Base-by-base conservation (phyloP, 2,329 filamentous ascomycete genomes). In the Didymella lethalis region DNA sequence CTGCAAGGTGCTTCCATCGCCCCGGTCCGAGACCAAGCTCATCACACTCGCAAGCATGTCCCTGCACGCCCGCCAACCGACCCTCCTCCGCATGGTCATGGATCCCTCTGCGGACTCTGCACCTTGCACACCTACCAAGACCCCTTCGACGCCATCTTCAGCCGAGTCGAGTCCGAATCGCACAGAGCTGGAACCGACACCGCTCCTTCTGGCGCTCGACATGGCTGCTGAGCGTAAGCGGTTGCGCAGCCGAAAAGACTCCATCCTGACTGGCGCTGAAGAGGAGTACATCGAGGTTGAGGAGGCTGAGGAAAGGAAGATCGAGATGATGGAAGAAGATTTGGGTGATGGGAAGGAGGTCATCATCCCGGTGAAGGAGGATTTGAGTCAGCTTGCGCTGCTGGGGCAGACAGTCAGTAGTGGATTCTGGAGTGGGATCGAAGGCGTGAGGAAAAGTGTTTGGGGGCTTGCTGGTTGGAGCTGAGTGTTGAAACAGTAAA, bases 31-130 rank as follows among this genome's bases (percentile, higher is more conserved):
- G 5, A 18, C 14, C 20, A 31, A 32, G 23, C 26, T 29, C 16
- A 7, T 16, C 26, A 1, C n/a, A 25, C 45, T n/a, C 32, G 8
- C 18, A 49, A 46, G 32, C 18, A 58, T 59, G 56, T 50, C 56
- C 10, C 50, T 50, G 8, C 31, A 48, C 31, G 23, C 56, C 26
- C 56, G 56, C 34, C 56, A 59, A 44, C 56, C 56, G 20, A 59
- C 56, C 5, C 56, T 59, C 11, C 56, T 59, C 18, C 51, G 56
- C 50, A 59, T 59, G 56, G 50, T 59, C 20, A 51, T 49, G 40
- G 32, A 47, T 12, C 41, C 40, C n/a, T 40, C 48, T 20, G 26
- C 28, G 12, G 40, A 38, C 38, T 29, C 50, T 3, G 12, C 55
- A 7, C 36, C 55, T 23, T 7, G 46, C 31, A 46, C 46, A n/a